A percentile compares a stretch with the other conserved stretches of the same genome.
phyloP scores from a whole-genome alignment of 768 basidiomycete species.

The Epithele typhae region DNA sequence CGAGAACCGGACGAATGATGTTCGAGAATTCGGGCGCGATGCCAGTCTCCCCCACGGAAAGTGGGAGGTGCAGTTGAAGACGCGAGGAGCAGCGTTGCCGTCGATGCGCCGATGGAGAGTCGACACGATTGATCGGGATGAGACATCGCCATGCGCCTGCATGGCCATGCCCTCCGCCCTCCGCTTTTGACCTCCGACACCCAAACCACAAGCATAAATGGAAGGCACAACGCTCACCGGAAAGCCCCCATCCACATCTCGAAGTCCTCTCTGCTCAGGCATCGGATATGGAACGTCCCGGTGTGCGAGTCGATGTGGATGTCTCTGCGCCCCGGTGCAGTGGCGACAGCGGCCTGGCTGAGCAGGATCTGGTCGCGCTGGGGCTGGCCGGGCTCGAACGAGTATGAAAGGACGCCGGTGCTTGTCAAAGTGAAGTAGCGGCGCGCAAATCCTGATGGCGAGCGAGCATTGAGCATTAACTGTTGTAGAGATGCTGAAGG shows the following conservation, averaged over 20 bases:
- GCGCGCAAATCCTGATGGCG: conserved; percentile 67
- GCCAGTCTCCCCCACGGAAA: too few species aligned
- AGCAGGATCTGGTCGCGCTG: conserved; percentile 62
- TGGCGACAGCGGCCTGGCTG: conserved; percentile 73
- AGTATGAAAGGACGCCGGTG: conserved; percentile 69
- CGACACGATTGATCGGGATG: too few species aligned
- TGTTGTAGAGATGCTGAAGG: too few species aligned
- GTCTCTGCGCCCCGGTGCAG: conserved; percentile 66
- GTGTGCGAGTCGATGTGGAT: conserved; percentile 76
- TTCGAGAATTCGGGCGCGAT: too few species aligned
- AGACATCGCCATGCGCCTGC: too few species aligned
- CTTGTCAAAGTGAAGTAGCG: conserved; percentile 72
- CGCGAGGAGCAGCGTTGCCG: too few species aligned
- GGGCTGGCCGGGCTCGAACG: conserved; percentile 68
- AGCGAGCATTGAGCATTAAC: background rate
- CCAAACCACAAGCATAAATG: too few species aligned
- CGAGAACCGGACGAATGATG: too few species aligned
- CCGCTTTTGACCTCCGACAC: too few species aligned
- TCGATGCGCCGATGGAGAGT: too few species aligned
- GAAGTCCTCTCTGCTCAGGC: conserved; percentile 68
- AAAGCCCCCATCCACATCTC: conserved; percentile 70
- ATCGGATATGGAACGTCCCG: conserved; percentile 81
- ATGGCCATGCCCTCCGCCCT: too few species aligned
- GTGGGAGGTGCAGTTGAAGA: too few species aligned
- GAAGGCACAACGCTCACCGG: conserved; percentile 44